phyloP scores from a whole-genome alignment of 176 grass and related monocot species.

The barley (Hordeum vulgare) region MorexV3_pseudomolecules_assembly NC_058519.1:585635665-585636164 shows the following conservation, averaged over 20 bases:
- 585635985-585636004: not conserved
- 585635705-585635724: not conserved
- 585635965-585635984: not conserved
- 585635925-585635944: not conserved
- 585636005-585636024: not conserved
- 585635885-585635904: not conserved
- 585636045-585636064: not conserved
- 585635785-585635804: not conserved
- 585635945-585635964: not conserved
- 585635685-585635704: not conserved
- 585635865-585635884: not conserved
- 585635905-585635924: not conserved
- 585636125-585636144: not conserved
- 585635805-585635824: not conserved
- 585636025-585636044: not conserved
- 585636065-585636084: not conserved
- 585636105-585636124: not conserved
- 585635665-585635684: not conserved
- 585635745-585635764: not conserved
- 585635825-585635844: not conserved
- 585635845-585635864: not conserved
- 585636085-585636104: not conserved
- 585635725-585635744: not conserved
- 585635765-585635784: not conserved
- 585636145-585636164: not conserved